Evolutionary conservation across 202 grass and related monocot genomes (phyloP), one percentile per base, ranked within the genome.

Genomic region (Dendrocalamus latiflorus): DNA sequence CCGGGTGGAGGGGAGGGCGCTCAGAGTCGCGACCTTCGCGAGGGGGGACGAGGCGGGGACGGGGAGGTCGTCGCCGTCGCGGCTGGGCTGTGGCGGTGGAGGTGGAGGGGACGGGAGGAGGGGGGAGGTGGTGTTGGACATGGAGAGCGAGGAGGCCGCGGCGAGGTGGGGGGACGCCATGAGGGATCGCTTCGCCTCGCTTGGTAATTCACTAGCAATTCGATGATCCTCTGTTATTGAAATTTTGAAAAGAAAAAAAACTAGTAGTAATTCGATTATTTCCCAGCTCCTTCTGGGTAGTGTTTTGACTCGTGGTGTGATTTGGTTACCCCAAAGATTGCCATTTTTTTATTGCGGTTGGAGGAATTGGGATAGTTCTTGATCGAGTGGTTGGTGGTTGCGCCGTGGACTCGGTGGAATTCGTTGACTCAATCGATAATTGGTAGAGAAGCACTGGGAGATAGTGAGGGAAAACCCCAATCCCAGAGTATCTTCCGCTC

Each of bases 121-220:
- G 36, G 50, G 33, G 17, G 84, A 94, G 81, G 78, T 92, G 41
- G 88, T 91, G 44, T 26, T 98, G 80, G 92, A 95, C 77, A 82
- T 98, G 88, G 82, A 81, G 37, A 89, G 57, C 49, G 89, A 91
- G 60, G 89, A 86, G 38, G 66, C 66, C n/a, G 91, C 92, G 9
- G 74, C 38, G 81, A 61, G 70, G 18, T 98, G 95, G 95, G 90
- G 65, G 12, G 70, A 93, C 36, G 72, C 56, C 80, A 68, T 98
- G 42, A 95, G 79, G 21, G 92, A 77, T 83, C 78, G 53, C 41
- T 42, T 98, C 71, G 58, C 88, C 51, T 76, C 79, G 8, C 58
- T 98, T 33, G 95, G 95, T 98, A 98, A 87, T 91, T 86, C 55
- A 12, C 53, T 15, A 12, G 2, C 34, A 30, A 34, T 33, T 51